Percentiles rank a stretch among this genome's conserved stretches.
phyloP scores from a whole-genome alignment of 768 basidiomycete genomes.

The Hirschioporus abietinus region DNA sequence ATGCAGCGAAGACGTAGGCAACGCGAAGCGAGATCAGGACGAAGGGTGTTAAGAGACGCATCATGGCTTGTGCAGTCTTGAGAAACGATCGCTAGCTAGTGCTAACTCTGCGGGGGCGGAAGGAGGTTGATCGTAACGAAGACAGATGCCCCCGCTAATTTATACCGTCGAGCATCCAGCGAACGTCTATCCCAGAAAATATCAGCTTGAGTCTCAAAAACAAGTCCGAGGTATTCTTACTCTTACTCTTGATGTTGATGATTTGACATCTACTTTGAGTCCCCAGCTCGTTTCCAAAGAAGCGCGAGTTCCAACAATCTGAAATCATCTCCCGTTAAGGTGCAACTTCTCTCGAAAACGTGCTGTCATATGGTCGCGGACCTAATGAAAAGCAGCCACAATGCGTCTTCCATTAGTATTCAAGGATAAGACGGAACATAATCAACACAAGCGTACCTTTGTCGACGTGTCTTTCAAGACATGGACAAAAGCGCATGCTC shows the following conservation, averaged over 20 bases:
- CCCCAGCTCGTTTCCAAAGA: not conserved
- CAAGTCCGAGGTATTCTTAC: not conserved
- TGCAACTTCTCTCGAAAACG: not conserved
- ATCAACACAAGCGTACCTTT: not conserved
- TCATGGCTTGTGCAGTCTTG: not conserved
- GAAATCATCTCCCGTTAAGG: not conserved
- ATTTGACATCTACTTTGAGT: not conserved
- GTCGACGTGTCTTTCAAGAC: not conserved
- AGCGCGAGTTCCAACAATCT: not conserved
- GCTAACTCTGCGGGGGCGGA: too few species aligned
- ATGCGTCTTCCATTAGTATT: not conserved
- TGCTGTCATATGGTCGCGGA: not conserved
- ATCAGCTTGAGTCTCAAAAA: not conserved
- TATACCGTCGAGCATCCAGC: not conserved
- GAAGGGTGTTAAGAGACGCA: not conserved
- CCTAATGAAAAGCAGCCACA: not conserved
- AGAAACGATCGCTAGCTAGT: not conserved
- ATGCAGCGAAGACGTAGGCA: not conserved
- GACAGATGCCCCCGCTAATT: not conserved
- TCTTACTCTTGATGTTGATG: too few species aligned
- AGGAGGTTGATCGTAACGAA: not conserved
- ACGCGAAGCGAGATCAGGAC: not conserved
- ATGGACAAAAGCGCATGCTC: not conserved
- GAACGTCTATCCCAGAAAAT: not conserved
- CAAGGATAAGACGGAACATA: not conserved